A percentile compares a stretch with the other conserved stretches of the same genome.
Conservation (phyloP, 345 rosid species). For the Physaria fendleri region DNA sequence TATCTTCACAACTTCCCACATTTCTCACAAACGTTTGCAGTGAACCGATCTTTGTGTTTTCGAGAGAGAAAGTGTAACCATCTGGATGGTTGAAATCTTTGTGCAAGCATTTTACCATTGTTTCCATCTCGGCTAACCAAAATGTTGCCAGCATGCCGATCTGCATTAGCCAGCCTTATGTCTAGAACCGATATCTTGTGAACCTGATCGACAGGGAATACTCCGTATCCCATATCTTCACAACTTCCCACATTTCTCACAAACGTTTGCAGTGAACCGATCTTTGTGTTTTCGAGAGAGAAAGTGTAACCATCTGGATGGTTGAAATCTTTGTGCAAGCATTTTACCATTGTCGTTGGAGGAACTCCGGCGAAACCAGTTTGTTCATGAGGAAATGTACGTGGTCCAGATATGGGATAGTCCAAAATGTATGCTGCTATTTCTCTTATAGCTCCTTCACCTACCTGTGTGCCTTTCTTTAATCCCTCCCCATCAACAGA, state of each 20-base stretch:
- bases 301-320: conserved; percentile 51
- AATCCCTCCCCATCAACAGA: conserved; percentile 73
- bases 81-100: conserved; percentile 59
- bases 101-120: conserved; percentile 76
- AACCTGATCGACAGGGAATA: conserved; percentile 68
- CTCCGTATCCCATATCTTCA: conserved; percentile 77
- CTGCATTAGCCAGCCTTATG: conserved; percentile 92
- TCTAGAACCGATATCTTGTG: conserved; percentile 88
- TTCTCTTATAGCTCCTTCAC: conserved; percentile 84
- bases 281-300: conserved; percentile 41
- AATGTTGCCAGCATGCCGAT: conserved; percentile 88
- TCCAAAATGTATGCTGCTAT: conserved; percentile 87
- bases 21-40: conserved; percentile 73
- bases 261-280: conserved; percentile 85
- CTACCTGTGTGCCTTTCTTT: conserved; percentile 78
- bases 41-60: conserved; percentile 66
- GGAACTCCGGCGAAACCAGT: conserved; percentile 83
- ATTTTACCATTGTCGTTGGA: conserved; percentile 74
- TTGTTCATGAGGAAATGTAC: conserved; percentile 29
- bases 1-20: conserved; percentile 82
- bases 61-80: conserved; percentile 38
- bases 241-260: conserved; percentile 69
- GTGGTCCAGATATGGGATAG: conserved; percentile 45
- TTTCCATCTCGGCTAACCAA: conserved; percentile 48
- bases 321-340: conserved; percentile 66